phyloP scores from a whole-genome alignment of 257 asterid species.

The Nemophila menziesii region DNA sequence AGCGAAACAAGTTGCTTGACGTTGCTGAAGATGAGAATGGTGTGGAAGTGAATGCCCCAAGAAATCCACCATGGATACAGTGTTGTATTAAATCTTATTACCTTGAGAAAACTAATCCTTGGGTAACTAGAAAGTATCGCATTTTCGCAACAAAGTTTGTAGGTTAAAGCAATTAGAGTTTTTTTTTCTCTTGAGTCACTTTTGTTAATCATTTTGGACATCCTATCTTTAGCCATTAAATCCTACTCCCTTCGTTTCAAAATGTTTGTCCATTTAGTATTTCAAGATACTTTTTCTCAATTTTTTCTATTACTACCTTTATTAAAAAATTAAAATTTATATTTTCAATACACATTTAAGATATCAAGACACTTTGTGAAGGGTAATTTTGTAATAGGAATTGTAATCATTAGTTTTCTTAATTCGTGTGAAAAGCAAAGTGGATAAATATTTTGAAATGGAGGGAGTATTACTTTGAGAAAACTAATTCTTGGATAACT shows the following conservation, averaged over 20 bases:
- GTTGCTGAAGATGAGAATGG: constrained; percentile 13
- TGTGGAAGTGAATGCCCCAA: constrained; percentile 11
- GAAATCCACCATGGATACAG: constrained; percentile 68
- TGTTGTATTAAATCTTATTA: constrained; percentile 63
- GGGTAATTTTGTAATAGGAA: no score
- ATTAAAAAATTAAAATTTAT: no score
- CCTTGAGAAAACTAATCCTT: constrained; percentile 25
- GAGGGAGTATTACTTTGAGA: constrained; percentile 36
- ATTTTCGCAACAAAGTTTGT: constrained; percentile 36
- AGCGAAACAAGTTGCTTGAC: constrained; percentile 50
- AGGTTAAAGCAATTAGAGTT: constrained; percentile 16
- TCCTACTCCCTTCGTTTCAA: no score
- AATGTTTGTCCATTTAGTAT: no score
- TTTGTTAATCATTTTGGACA: background rate
- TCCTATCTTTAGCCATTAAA: no score
- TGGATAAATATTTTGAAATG: no score
- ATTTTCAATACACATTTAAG: no score
- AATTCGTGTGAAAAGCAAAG: no score
- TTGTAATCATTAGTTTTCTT: no score
- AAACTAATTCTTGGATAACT: constrained; percentile 49
- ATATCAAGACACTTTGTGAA: no score
- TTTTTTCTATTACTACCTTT: no score
- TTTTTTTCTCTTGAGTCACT: background rate
- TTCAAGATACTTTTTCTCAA: no score
- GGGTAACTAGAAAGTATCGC: constrained; percentile 59